phyloP scores from a whole-genome alignment of 2,329 filamentous ascomycete genomes.

The Paracoccidioides brasiliensis region DNA sequence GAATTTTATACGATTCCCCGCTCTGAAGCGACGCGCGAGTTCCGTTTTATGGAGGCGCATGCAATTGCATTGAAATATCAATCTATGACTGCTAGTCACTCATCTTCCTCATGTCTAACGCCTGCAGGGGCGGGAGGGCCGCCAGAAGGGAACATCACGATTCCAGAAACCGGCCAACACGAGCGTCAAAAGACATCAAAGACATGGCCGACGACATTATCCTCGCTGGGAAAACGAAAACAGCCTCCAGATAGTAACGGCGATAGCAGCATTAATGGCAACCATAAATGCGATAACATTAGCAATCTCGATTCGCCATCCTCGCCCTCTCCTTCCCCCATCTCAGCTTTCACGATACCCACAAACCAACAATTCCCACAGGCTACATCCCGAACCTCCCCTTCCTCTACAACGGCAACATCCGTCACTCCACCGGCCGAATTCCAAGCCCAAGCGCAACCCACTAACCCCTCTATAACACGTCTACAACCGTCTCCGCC shows the following conservation, averaged over 20 bases:
- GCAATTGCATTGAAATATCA: background rate
- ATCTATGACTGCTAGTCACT: background rate
- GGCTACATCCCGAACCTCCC: background rate
- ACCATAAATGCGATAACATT: background rate
- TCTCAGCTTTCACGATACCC: background rate
- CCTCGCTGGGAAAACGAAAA: constrained; percentile 14
- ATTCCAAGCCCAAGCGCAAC: background rate
- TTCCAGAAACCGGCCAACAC: background rate
- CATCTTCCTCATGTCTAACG: background rate
- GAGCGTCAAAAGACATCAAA: background rate
- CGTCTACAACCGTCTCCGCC: background rate
- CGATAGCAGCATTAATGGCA: background rate
- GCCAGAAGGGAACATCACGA: background rate
- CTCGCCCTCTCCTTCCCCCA: background rate
- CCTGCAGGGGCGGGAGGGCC: no score
- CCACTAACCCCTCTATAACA: background rate
- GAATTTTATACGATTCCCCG: constrained; percentile 24
- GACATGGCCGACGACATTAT: constrained; percentile 6
- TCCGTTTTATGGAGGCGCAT: background rate
- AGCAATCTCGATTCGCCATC: background rate
- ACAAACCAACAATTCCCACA: background rate
- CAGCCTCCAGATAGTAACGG: background rate
- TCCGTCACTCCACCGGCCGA: background rate
- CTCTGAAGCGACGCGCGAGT: background rate
- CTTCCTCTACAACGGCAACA: background rate